These are phyloP conservation scores for Mychonastes homosphaera DNA, from an alignment of 139 green algal species.

Conservation along the genomic window DNA sequence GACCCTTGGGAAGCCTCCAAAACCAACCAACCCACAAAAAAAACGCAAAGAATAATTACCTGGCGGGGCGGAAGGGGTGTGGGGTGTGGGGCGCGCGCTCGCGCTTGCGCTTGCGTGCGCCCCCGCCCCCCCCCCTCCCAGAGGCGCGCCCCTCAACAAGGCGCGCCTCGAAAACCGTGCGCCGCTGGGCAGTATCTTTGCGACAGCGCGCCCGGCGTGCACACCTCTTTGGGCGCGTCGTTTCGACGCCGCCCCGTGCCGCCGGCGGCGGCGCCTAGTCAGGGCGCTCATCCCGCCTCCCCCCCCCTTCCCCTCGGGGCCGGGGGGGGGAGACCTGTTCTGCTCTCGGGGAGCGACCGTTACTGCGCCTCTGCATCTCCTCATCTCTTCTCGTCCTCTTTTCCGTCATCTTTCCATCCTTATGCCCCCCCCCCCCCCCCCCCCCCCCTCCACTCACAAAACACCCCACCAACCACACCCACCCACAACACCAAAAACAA, in stretches of 20 bases:
- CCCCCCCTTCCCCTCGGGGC: constrained; percentile 12
- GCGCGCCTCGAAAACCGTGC: too few species aligned
- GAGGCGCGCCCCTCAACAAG: not conserved
- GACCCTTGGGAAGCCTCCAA: too few species aligned
- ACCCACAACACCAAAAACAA: not conserved
- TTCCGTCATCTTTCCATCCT: not conserved
- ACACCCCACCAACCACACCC: not conserved
- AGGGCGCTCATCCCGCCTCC: constrained; percentile 5
- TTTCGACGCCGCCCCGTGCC: too few species aligned
- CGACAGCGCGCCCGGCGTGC: constrained; percentile 4
- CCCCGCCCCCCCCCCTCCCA: not conserved
- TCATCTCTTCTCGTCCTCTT: not conserved
- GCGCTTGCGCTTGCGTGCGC: not conserved
- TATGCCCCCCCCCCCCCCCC: not conserved
- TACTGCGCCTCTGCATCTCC: constrained; percentile 12
- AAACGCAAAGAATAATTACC: constrained; percentile 22
- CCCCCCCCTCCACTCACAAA: not conserved
- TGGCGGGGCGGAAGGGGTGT: too few species aligned
- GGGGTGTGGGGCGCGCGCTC: too few species aligned
- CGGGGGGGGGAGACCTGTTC: too few species aligned
- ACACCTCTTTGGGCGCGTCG: not conserved
- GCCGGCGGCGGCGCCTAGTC: constrained; percentile 13
- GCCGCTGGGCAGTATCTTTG: constrained; percentile 22
- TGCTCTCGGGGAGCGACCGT: constrained; percentile 7
- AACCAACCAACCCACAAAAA: too few species aligned